Evolutionary conservation across 140 eudicot species (phyloP), one percentile per base, ranked within the genome.

Genomic region (Stevia rebaudiana): DNA sequence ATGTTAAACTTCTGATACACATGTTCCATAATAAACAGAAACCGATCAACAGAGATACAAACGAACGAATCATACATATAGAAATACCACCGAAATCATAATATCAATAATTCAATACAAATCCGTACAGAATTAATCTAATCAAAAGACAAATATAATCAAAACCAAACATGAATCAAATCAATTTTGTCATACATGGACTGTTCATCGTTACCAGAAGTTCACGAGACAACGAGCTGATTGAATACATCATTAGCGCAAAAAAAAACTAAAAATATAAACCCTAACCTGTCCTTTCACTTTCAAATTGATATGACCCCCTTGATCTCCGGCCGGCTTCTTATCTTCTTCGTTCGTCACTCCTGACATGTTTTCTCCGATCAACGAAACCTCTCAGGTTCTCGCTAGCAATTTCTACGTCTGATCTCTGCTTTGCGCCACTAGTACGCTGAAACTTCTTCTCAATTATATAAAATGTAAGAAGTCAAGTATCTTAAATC

Each of bases 241-340:
- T 58, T 33, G 52, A 0, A 46, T 6, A 10, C 2, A 31, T 18
- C 9, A 56, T 30, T 6, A 43, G 5, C 4, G n/a, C 15, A 41
- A 68, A 25, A 40, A 30, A 7, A 19, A 0, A n/a, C n/a, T n/a
- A 2, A 69, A 55, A 39, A 22, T 25, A 57, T 46, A 58, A 58
- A 48, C 73, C 74, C 63, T 59, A 67, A 83, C 90, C 86, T 80
- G 86, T 52, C 86, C 79, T 70, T 83, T 77, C 30, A 83, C 90
- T 67, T 83, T 83, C 63, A 83, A 74, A 67, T 83, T 83, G 79
- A 83, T 83, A 72, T 80, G 86, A 3, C 53, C 85, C 0, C 85
- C 68, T 56, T 42, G 58, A 66, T 77, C 86, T 22, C 57, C 85
- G 70, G 69, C 76, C 22, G 90, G 86, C 65, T 80, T 80, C 86